Percentiles rank a stretch among this genome's conserved stretches.
These are phyloP conservation scores for Populus tomentosa DNA, from an alignment of 441 rosid species.

Conservation along the genomic window DNA sequence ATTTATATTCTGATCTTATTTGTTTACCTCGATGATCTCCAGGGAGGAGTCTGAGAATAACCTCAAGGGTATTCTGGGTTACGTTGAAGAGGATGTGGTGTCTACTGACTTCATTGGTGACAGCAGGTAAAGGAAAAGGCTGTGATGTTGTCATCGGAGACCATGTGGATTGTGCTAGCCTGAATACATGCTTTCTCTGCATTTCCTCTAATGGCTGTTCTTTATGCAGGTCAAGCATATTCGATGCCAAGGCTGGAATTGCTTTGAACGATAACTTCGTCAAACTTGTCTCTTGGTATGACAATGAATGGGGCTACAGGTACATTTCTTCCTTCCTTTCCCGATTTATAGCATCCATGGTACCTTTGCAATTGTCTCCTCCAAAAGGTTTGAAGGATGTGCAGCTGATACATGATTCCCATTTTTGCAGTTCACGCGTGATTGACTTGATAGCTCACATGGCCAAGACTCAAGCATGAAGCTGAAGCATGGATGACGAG, in stretches of 20 bases:
- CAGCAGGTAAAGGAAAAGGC: constrained; percentile 35
- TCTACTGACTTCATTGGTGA: constrained; percentile 73
- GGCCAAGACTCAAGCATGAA: constrained; percentile 32
- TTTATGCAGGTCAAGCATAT: constrained; percentile 60
- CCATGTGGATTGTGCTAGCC: neutral
- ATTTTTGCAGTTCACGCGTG: constrained; percentile 53
- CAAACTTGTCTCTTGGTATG: constrained; percentile 82
- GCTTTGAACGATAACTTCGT: constrained; percentile 59
- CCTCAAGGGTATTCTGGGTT: constrained; percentile 71
- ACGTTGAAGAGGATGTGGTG: constrained; percentile 67
- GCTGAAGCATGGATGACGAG: neutral
- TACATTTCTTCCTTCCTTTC: constrained; percentile 10
- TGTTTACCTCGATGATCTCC: neutral
- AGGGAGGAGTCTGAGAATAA: constrained; percentile 68
- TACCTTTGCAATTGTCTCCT: too few species aligned
- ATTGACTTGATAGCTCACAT: constrained; percentile 72
- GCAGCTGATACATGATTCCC: neutral
- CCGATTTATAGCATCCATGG: neutral
- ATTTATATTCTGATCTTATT: neutral
- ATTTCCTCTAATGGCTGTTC: neutral
- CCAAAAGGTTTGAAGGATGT: neutral
- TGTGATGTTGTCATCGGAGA: neutral
- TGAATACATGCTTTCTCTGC: neutral
- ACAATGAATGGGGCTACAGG: constrained; percentile 94
- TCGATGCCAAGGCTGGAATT: constrained; percentile 85